Conservation (phyloP, 305 asterid genomes). For the Galium porrigens region DNA sequence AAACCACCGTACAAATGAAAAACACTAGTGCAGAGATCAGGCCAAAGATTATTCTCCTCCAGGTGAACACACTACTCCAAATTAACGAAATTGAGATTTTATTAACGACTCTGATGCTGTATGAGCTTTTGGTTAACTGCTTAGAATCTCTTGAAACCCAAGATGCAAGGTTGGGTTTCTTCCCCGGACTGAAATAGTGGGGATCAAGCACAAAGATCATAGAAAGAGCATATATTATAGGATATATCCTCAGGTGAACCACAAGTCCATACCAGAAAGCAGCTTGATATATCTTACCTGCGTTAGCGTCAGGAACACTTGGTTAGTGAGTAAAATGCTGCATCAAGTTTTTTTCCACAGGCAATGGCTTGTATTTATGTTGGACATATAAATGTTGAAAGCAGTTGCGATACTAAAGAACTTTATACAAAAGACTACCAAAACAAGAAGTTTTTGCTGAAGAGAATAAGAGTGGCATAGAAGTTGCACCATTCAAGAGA, state of each 20-base stretch:
- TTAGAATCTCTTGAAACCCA: conserved; percentile 39
- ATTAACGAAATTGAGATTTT: conserved; percentile 19
- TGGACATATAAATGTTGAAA: too few relatives aligned
- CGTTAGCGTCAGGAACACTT: conserved; percentile 15
- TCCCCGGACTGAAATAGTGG: conserved; percentile 29
- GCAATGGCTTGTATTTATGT: too few relatives aligned
- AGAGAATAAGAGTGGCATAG: conserved; percentile 1
- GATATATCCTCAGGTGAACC: conserved; percentile 80
- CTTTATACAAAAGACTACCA: too few relatives aligned
- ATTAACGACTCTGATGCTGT: conserved; percentile 8
- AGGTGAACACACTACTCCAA: conserved; percentile 35
- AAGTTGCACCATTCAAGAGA: conserved; percentile 54
- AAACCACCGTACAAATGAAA: conserved; percentile 49
- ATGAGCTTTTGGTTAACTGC: conserved; percentile 16
- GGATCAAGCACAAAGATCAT: conserved; percentile 60
- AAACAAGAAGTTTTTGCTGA: too few relatives aligned
- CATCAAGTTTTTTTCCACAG: too few relatives aligned
- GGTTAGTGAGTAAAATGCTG: background rate
- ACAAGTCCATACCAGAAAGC: conserved; percentile 84
- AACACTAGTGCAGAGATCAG: conserved; percentile 54
- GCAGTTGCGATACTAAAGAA: too few relatives aligned
- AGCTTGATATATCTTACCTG: conserved; percentile 60
- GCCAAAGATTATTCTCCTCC: conserved; percentile 70
- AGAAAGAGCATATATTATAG: conserved; percentile 76
- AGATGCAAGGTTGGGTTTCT: conserved; percentile 40